Evolutionary conservation across 495 filamentous ascomycete species (phyloP), one percentile per base, ranked within the genome.

Genomic region (Amphirosellinia nigrospora): DNA sequence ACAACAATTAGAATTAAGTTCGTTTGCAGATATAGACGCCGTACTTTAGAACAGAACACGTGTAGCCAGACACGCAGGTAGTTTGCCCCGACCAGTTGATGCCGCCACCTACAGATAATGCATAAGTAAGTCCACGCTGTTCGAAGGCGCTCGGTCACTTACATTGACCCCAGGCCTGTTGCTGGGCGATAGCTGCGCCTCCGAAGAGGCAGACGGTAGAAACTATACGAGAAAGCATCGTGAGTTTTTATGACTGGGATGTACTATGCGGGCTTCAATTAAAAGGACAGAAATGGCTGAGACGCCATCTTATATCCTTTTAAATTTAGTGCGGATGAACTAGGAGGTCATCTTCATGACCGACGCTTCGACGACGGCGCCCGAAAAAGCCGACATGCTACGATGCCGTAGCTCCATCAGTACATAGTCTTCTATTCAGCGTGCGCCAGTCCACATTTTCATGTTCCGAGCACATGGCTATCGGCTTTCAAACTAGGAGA

Each of bases 131-230:
- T 28, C 16, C 23, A 7, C 38, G 9, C 19, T 15, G 26, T 46
- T 36, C 16, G 0, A 45, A 16, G 5, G 19, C 0, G n/a, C 10
- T 16, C 19, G 48, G 46, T 2, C 30, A 61, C 56, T 69, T 38
- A 69, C 58, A 69, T 69, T 69, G 67, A 7, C 38, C 67, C 67
- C 67, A 69, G 15, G 58, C 58, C 45, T 53, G 43, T 48, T 63
- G 67, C 26, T 69, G 58, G 34, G 67, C 67, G 41, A 63, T 26
- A 8, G 34, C 67, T 9, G 26, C 34, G 21, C 58, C 58, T 13
- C 56, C 67, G 32, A 69, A 55, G 8, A 69, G 58, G 34, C 15
- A 53, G 8, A 39, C 23, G 13, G 15, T 9, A n/a, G 45, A 16
- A 4, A 23, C 15, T 62, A 55, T 43, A 32, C 46, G 23, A 36